Base-by-base conservation (phyloP, 2,329 filamentous ascomycete species). In the Amylocarpus encephaloides region DNA sequence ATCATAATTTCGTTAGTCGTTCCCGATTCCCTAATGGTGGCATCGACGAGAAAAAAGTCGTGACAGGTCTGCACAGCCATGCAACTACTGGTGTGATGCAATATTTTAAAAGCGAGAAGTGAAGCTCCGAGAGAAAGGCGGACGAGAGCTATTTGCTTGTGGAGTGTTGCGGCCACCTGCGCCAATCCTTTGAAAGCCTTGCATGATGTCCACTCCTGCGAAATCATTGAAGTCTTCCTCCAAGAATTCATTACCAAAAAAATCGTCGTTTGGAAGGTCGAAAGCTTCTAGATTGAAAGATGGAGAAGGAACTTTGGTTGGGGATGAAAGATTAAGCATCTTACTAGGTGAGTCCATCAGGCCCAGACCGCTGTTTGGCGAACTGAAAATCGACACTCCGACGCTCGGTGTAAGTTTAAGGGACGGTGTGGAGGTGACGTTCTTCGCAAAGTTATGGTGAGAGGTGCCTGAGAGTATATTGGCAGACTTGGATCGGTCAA, bases 101-200 rank as follows among this genome's bases (percentile, higher is more conserved):
- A 26, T 26, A 7, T 26, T 44, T 55, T 59, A 66, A 50, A 66
- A 66, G 33, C 60, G 61, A 48, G 63, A 59, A 36, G 63, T 65
- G 26, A 62, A 65, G 53, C 59, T 66, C 43, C 64, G 59, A n/a
- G 58, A 56, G 32, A 66, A 47, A 2, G 49, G 32, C n/a, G 59
- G 57, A 55, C 64, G 55, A 26, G 22, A 26, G 12, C 56, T 46
- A 32, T 53, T 51, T 10, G 51, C 41, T 41, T 61, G 64, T 19
- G 59, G 56, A 19, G 57, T 57, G 26, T 46, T 59, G 32, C 53
- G 54, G n/a, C 54, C 52, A 34, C 48, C 46, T 38, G 85, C 85
- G 6, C 85, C 85, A 64, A 90, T 89, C 70, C 83, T 86, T 64
- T 85, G 80, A 61, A 89, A 90, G 9, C 85, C 85, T 62, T 87